Conservation (phyloP, 2,329 filamentous ascomycete genomes). For the Claviceps sorghi region DNA sequence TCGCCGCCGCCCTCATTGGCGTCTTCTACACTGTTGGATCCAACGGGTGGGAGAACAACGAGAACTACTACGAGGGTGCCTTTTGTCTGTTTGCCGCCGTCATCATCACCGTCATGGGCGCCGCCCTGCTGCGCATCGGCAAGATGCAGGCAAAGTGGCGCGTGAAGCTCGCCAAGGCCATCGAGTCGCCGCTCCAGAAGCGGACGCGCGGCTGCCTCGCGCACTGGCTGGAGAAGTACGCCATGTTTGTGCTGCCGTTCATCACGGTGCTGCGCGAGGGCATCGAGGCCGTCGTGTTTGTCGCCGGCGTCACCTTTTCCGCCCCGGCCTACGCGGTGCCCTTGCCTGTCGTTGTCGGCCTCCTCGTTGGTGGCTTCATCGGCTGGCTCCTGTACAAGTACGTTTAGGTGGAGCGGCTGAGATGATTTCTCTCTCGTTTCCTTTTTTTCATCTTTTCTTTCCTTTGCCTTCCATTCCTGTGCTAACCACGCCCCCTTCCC, state of each 20-base stretch:
- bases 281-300: slow-evolving; percentile 73
- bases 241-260: slow-evolving; percentile 77
- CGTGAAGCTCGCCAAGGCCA: slow-evolving; percentile 59
- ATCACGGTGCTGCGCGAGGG: slow-evolving; percentile 78
- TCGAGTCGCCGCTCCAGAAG: slow-evolving; percentile 38
- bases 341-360: slow-evolving; percentile 57
- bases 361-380: slow-evolving; percentile 50
- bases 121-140: slow-evolving; percentile 62
- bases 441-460: not conserved
- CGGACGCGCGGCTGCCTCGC: slow-evolving; percentile 38
- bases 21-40: slow-evolving; percentile 55
- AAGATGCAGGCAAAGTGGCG: slow-evolving; percentile 82
- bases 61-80: slow-evolving; percentile 68
- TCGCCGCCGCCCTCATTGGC: slow-evolving; percentile 55
- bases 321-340: slow-evolving; percentile 65
- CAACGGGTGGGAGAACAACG: slow-evolving; percentile 51
- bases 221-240: slow-evolving; percentile 58
- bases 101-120: slow-evolving; percentile 72
- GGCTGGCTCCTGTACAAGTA: slow-evolving; percentile 70
- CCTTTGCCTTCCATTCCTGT: not conserved
- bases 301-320: slow-evolving; percentile 68
- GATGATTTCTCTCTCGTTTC: no score
- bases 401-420: slow-evolving; percentile 17
- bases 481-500: not conserved
- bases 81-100: slow-evolving; percentile 61